A percentile compares a stretch with the other conserved stretches of the same genome.
Conservation (phyloP, 352 stramenopile species). For the Bremia lactucae region DNA sequence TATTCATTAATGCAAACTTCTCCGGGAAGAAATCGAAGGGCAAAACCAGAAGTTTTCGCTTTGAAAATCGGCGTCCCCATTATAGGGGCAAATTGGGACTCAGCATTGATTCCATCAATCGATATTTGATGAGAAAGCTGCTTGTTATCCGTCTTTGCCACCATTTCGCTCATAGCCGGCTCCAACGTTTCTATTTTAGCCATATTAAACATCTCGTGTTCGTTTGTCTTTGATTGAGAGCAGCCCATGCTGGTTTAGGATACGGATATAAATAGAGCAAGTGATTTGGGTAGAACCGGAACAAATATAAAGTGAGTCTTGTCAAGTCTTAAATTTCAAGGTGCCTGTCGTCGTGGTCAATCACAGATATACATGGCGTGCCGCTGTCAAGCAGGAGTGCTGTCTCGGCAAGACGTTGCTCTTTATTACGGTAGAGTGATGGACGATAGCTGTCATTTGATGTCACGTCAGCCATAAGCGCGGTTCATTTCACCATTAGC, state of each 20-base stretch:
- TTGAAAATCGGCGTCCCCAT: slow-evolving; percentile 10
- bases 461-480: slow-evolving; percentile 1
- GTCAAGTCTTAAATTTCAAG: not conserved
- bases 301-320: slow-evolving; percentile 10
- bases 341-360: not conserved
- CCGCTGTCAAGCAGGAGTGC: not conserved
- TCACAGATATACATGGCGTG: not conserved
- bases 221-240: slow-evolving; percentile 42
- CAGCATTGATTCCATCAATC: slow-evolving; percentile 1
- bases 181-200: not conserved
- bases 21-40: slow-evolving; percentile 28
- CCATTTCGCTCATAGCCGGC: not conserved
- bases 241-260: slow-evolving; percentile 39
- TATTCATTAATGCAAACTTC: slow-evolving; percentile 41
- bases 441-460: no score
- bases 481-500: no score
- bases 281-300: slow-evolving; percentile 4
- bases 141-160: not conserved
- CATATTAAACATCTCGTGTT: slow-evolving; percentile 25
- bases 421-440: not conserved
- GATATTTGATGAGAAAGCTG: not conserved
- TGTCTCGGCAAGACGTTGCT: not conserved
- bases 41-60: slow-evolving; percentile 10
- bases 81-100: slow-evolving; percentile 6
- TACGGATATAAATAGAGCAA: no score